Conservation (phyloP, 2,329 filamentous ascomycete species). For the Juglanconis oblonga region DNA sequence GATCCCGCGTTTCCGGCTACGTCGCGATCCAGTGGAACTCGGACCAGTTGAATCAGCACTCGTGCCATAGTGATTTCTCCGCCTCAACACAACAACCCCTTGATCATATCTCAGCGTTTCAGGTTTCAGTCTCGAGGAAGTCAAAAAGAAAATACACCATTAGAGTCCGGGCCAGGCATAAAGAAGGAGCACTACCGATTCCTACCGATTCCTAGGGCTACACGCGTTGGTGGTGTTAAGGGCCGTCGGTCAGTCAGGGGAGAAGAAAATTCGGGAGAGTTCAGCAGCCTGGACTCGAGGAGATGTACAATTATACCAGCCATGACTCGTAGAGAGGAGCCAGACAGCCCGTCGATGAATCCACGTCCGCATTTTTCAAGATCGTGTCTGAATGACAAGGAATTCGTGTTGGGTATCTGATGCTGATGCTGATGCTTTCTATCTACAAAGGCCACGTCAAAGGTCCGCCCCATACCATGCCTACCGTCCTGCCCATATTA, state of each 20-base stretch:
- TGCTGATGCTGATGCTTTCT: background rate
- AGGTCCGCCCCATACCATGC: background rate
- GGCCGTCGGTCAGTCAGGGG: background rate
- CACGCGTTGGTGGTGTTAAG: constrained; percentile 9
- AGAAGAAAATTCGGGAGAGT: background rate
- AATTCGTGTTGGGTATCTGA: constrained; percentile 9
- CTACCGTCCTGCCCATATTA: background rate
- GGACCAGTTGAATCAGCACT: background rate
- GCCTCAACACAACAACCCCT: constrained; percentile 1
- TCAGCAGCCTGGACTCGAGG: constrained; percentile 9
- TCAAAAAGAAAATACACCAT: constrained; percentile 15
- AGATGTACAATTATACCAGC: constrained; percentile 17
- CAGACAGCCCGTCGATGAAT: constrained; percentile 13
- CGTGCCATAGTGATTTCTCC: background rate
- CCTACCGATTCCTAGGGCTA: constrained; percentile 1
- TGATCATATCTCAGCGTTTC: constrained; percentile 15
- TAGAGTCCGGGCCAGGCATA: constrained; percentile 18
- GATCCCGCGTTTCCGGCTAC: background rate
- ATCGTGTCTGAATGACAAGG: background rate
- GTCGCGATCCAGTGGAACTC: background rate
- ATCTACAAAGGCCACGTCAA: background rate
- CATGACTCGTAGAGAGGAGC: constrained; percentile 10
- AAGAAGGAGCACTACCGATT: constrained; percentile 12
- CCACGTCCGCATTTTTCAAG: constrained; percentile 2
- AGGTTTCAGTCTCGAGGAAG: constrained; percentile 14